phyloP scores from a whole-genome alignment of 257 asterid genomes.

The Solanum tarijense region DNA sequence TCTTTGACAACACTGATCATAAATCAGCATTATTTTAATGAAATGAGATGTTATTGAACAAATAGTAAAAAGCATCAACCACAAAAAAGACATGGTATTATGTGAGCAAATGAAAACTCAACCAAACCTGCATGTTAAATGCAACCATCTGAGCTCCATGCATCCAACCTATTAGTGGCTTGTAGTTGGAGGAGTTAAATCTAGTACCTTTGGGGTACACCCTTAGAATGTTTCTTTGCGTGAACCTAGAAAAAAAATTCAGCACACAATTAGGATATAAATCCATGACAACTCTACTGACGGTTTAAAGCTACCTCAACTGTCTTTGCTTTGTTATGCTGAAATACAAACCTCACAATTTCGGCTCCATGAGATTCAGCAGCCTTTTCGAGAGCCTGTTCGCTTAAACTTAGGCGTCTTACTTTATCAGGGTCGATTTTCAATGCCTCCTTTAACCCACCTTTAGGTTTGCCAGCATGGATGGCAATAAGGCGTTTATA shows the following conservation, averaged over 20 bases:
- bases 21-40: not conserved
- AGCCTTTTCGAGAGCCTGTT: slow-evolving; percentile 83
- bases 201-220: slow-evolving; percentile 85
- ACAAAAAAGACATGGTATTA: not conserved
- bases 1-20: not conserved
- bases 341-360: slow-evolving; percentile 52
- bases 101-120: slow-evolving; percentile 1
- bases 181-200: slow-evolving; percentile 70
- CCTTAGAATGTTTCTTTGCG: slow-evolving; percentile 66
- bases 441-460: slow-evolving; percentile 63
- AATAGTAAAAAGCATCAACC: not conserved
- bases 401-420: slow-evolving; percentile 92
- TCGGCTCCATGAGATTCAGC: slow-evolving; percentile 46
- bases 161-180: slow-evolving; percentile 78
- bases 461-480: slow-evolving; percentile 84
- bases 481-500: slow-evolving; percentile 75
- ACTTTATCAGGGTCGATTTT: slow-evolving; percentile 60
- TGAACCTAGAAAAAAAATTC: slow-evolving; percentile 38
- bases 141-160: slow-evolving; percentile 98
- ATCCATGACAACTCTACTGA: not conserved
- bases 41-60: not conserved
- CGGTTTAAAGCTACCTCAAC: not conserved
- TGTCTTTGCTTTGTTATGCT: not conserved
- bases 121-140: slow-evolving; percentile 76
- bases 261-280: slow-evolving; percentile 5